Conservation (phyloP, 2,329 filamentous ascomycete genomes). For the Botrytis hyacinthi region DNA sequence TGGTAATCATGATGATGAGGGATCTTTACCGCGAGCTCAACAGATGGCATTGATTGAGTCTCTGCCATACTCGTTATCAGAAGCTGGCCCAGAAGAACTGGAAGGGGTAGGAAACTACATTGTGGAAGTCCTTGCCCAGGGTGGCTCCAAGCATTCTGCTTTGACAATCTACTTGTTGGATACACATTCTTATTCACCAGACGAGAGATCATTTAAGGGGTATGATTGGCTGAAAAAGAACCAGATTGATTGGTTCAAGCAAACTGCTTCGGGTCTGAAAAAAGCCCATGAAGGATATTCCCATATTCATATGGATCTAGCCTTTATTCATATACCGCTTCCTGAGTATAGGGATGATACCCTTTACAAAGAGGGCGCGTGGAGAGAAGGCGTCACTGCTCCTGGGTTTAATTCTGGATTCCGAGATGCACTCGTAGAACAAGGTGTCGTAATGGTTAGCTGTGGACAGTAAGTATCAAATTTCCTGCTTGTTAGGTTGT, state of each 20-base stretch:
- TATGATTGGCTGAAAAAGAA: slow-evolving; percentile 97
- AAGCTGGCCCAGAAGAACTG: slow-evolving; percentile 75
- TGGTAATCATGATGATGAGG: slow-evolving; percentile 95
- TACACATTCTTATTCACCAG: slow-evolving; percentile 86
- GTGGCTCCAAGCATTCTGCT: slow-evolving; percentile 79
- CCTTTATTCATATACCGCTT: slow-evolving; percentile 95
- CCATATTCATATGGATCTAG: slow-evolving; percentile 90
- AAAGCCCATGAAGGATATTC: slow-evolving; percentile 80
- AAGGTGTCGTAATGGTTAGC: slow-evolving; percentile 82
- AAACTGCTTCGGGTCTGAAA: slow-evolving; percentile 71
- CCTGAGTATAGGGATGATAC: slow-evolving; percentile 74
- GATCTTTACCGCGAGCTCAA: slow-evolving; percentile 66
- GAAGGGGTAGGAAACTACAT: slow-evolving; percentile 95
- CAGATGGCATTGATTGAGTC: slow-evolving; percentile 86
- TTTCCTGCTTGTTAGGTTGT: background rate
- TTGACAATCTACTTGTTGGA: slow-evolving; percentile 94
- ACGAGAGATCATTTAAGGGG: slow-evolving; percentile 83
- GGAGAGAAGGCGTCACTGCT: slow-evolving; percentile 81
- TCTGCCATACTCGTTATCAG: slow-evolving; percentile 85
- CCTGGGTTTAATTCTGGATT: slow-evolving; percentile 91
- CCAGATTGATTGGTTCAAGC: slow-evolving; percentile 93
- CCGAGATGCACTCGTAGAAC: slow-evolving; percentile 80
- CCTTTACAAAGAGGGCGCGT: slow-evolving; percentile 65
- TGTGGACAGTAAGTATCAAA: slow-evolving; percentile 75
- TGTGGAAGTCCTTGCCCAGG: slow-evolving; percentile 81